Base-by-base conservation (phyloP, 805 yeast genomes). In the Scheffersomyces amazonensis region DNA sequence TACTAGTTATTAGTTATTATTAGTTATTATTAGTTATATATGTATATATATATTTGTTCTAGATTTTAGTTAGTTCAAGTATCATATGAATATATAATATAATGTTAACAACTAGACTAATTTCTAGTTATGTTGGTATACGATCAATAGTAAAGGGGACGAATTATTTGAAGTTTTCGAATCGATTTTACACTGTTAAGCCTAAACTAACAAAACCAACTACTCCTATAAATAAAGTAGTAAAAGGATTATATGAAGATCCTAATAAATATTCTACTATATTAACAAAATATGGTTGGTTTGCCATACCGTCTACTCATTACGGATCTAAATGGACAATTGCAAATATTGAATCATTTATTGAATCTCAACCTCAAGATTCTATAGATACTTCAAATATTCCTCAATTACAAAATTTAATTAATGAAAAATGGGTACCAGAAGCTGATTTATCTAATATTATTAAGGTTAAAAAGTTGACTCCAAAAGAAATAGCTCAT, bases 231-330 rank as follows among this genome's bases (percentile, higher is more conserved):
- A n/a, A n/a, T n/a, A n/a, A n/a, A n/a, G n/a, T n/a, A n/a, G n/a
- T 20, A 9, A 20, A 20, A 20, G 6, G 9, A 20, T 20, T 20
- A 20, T 6, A 20, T 20, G 12, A 29, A 11, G 34, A 36, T 16
- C 48, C 56, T 3, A 39, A 38, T 31, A 42, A 39, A 5, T 37
- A 36, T 17, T 37, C 29, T 23, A 52, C 48, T 3, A 11, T 53
- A 12, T 24, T 29, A n/a, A 53, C 57, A 1, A 42, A 42, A 7
- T 52, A 37, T 37, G 60, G 60, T 2, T 54, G 60, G 60, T 47
- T 44, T 33, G 24, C 41, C 2, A 37, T 54, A 3, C 46, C 50
- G 3, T 45, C 42, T 27, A 41, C 43, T 8, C 43, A 30, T 16
- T 49, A 50, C 37, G 50, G 49, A 8, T 40, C 34, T 11, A 39